phyloP scores from a whole-genome alignment of 768 basidiomycete species.

The Sistotremastrum niveocremeum region DNA sequence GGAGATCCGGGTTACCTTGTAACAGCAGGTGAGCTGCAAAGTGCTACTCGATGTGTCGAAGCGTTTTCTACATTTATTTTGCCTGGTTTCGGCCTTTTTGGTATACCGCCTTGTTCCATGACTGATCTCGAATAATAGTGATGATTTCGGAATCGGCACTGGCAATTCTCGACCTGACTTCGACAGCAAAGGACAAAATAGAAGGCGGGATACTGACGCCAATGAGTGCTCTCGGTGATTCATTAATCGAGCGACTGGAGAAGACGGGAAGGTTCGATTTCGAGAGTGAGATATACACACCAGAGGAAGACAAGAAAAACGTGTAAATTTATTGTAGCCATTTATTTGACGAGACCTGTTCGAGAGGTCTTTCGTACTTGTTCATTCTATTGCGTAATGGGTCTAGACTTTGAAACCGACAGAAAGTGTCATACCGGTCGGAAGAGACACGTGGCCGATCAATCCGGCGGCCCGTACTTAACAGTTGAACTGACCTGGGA shows the following conservation, averaged over 20 bases:
- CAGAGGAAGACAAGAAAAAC: no score
- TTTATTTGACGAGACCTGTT: no score
- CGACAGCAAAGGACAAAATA: conserved; percentile 25
- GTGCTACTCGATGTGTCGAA: not conserved
- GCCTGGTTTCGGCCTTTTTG: conserved; percentile 5
- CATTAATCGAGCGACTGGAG: conserved; percentile 53
- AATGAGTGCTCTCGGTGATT: conserved; percentile 68
- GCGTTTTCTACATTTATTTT: conserved; percentile 9
- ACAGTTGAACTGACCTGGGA: no score
- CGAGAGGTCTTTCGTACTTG: no score
- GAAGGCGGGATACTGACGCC: conserved; percentile 77
- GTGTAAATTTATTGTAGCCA: no score
- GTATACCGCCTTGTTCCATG: conserved; percentile 1
- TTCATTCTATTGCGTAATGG: no score
- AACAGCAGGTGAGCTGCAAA: conserved; percentile 29
- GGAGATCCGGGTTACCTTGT: conserved; percentile 70
- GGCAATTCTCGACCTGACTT: conserved; percentile 45
- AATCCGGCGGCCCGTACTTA: no score
- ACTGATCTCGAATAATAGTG: conserved; percentile 24
- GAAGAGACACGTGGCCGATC: no score
- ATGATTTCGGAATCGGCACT: conserved; percentile 76
- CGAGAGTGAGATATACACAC: conserved; percentile 28
- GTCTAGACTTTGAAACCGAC: no score
- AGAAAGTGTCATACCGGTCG: no score
- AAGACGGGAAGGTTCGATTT: conserved; percentile 44